Evolutionary conservation across 164 flowering plant species (phyloP).

Genomic region (Stephania yunnanensis): DNA sequence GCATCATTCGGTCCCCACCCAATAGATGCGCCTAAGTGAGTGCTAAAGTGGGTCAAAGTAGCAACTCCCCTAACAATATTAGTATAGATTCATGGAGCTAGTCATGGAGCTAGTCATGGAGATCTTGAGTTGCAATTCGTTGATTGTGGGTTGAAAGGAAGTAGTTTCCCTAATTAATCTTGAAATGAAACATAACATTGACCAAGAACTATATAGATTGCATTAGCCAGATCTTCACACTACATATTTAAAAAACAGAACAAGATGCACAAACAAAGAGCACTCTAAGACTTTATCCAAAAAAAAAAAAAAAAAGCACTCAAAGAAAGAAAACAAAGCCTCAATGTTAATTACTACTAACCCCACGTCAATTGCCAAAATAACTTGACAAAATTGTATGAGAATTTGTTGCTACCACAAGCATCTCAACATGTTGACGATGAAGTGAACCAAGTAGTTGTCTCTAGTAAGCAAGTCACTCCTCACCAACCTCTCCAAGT

Average conservation of each 20-base stretch:
- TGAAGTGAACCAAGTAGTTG: slow-evolving; percentile 48
- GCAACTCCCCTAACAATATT: no score
- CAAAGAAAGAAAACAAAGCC: neutral
- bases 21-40: no score
- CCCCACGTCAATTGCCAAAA: neutral
- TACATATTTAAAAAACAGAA: neutral
- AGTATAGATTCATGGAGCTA: no score
- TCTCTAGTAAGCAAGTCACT: slow-evolving; percentile 34
- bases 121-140: no score
- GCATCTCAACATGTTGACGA: slow-evolving; percentile 52
- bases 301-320: neutral
- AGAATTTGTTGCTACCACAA: slow-evolving; percentile 32
- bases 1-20: no score
- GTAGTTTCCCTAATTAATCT: no score
- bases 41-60: no score
- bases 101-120: no score
- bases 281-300: neutral
- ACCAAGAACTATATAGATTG: neutral
- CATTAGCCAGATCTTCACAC: neutral
- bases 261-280: neutral
- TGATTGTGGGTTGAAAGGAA: no score
- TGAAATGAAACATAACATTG: no score
- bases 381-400: neutral
- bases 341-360: neutral
- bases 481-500: slow-evolving; percentile 40